phyloP scores from a whole-genome alignment of 768 basidiomycete species.

The Boletus vinaceobasis region DNA sequence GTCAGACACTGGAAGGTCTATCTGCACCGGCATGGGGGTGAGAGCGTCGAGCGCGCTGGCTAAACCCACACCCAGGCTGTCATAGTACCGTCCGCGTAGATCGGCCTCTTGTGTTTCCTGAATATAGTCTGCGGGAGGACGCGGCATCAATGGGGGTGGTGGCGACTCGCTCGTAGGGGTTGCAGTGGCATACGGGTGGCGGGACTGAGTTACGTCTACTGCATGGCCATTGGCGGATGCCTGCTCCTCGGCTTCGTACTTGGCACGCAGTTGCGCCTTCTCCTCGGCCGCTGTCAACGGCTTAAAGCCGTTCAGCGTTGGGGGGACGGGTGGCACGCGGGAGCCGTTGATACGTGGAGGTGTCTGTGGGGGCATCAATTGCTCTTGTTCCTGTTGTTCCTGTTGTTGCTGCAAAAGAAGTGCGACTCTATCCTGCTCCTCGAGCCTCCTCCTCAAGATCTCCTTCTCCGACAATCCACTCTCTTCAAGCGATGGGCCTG shows the following conservation, averaged over 20 bases:
- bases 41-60: conserved; percentile 36
- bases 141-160: conserved; percentile 72
- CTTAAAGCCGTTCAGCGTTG: conserved; percentile 22
- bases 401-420: conserved; percentile 21
- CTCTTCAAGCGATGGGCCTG: conserved; percentile 19
- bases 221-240: conserved; percentile 24
- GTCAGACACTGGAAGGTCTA: conserved; percentile 9
- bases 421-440: conserved; percentile 49
- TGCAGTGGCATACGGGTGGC: conserved; percentile 17
- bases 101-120: conserved; percentile 79
- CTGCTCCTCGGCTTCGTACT: conserved; percentile 57
- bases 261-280: conserved; percentile 65
- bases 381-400: conserved; percentile 10
- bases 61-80: conserved; percentile 19
- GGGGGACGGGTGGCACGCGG: conserved; percentile 31
- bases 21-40: conserved; percentile 16
- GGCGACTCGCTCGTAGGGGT: conserved; percentile 23
- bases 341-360: conserved; percentile 25
- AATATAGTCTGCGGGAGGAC: conserved; percentile 77
- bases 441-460: conserved; percentile 50
- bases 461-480: conserved; percentile 52
- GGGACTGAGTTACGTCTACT: neutral
- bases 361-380: conserved; percentile 15
- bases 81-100: conserved; percentile 45
- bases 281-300: conserved; percentile 73